Conservation (phyloP, 805 yeast genomes). For the Candida cerambycidarum region DNA sequence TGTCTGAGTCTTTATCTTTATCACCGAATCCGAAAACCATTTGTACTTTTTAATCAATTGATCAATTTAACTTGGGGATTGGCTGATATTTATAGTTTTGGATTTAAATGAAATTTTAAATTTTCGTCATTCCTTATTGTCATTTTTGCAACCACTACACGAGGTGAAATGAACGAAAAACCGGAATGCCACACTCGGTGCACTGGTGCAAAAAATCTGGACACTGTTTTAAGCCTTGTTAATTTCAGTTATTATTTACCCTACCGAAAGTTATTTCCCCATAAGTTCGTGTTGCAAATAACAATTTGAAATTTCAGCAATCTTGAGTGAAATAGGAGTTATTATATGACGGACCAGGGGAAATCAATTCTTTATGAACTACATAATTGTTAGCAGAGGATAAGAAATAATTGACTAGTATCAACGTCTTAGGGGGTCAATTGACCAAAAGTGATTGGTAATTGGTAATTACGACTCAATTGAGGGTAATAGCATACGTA, state of each 20-base stretch:
- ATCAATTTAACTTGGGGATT: background rate
- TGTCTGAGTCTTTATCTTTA: constrained; percentile 14
- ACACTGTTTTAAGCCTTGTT: background rate
- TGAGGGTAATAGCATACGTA: no score
- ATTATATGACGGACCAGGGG: constrained; percentile 1
- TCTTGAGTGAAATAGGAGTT: constrained; percentile 4
- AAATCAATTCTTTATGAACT: no score
- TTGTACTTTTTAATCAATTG: constrained; percentile 7
- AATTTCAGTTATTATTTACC: background rate
- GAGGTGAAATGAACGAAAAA: constrained; percentile 5
- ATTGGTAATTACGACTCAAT: no score
- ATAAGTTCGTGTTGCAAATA: background rate
- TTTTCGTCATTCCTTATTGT: constrained; percentile 1
- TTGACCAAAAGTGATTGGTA: no score
- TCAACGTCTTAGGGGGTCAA: no score
- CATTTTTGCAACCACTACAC: constrained; percentile 4
- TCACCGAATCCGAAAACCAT: constrained; percentile 39
- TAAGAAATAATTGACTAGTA: background rate
- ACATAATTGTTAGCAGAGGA: background rate
- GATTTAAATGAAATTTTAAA: background rate
- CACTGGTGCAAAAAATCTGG: background rate
- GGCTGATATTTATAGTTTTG: constrained; percentile 1
- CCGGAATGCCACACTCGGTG: constrained; percentile 2
- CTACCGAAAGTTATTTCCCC: background rate
- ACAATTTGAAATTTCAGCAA: constrained; percentile 8